Evolutionary conservation across 176 grass and related monocot species (phyloP).

Genomic region (Lolium multiflorum): DNA sequence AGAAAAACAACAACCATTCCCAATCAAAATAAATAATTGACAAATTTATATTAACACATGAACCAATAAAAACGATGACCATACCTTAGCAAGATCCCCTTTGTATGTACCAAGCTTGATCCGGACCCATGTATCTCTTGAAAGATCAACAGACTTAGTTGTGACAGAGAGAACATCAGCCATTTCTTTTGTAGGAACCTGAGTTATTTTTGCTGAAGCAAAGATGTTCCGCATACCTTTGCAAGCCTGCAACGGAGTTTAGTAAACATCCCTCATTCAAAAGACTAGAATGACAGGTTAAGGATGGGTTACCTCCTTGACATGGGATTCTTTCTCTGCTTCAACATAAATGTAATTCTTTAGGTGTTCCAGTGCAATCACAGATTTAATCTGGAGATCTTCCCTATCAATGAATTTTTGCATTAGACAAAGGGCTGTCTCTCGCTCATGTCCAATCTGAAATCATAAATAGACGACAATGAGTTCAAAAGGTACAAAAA

Average conservation of each 20-base stretch:
- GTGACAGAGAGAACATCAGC: constrained; percentile 75
- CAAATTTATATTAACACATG: constrained; percentile 7
- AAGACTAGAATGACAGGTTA: constrained; percentile 39
- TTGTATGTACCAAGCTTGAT: constrained; percentile 85
- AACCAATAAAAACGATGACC: constrained; percentile 10
- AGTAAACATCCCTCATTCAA: constrained; percentile 1
- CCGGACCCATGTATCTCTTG: constrained; percentile 77
- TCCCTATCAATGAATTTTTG: constrained; percentile 79
- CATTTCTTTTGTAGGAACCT: constrained; percentile 85
- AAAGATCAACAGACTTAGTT: constrained; percentile 74
- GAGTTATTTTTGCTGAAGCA: constrained; percentile 64
- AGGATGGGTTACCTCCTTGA: constrained; percentile 66
- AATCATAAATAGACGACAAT: constrained; percentile 37
- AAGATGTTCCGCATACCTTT: constrained; percentile 76
- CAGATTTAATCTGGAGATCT: constrained; percentile 73
- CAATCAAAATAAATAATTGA: constrained; percentile 26
- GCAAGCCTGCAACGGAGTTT: constrained; percentile 63
- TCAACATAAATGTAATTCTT: constrained; percentile 94
- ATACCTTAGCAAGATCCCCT: constrained; percentile 91
- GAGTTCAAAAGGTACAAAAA: constrained; percentile 35
- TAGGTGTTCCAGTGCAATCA: constrained; percentile 74
- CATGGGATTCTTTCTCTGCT: constrained; percentile 83
- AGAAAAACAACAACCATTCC: constrained; percentile 44
- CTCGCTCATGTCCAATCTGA: constrained; percentile 83
- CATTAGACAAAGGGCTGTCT: constrained; percentile 75